These are phyloP conservation scores for Wickerhamiella slavikovae DNA, from an alignment of 805 yeast genomes.

Conservation along the genomic window DNA sequence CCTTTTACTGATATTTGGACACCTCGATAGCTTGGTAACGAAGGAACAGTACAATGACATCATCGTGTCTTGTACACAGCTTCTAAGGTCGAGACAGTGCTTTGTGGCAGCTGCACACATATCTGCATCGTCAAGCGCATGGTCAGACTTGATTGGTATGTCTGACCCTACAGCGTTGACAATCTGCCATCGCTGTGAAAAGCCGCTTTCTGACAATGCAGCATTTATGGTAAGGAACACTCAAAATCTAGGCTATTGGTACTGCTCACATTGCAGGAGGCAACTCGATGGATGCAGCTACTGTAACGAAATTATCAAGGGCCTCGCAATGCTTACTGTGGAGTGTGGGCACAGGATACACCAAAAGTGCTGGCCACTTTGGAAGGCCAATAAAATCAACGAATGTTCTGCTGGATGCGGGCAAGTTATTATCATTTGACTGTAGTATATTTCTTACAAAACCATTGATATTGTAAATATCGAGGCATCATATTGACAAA, in stretches of 20 bases:
- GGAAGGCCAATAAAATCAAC: slow-evolving; percentile 46
- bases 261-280: slow-evolving; percentile 50
- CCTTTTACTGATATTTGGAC: slow-evolving; percentile 7
- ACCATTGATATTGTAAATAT: background rate
- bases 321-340: slow-evolving; percentile 36
- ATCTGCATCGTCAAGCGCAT: slow-evolving; percentile 11
- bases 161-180: slow-evolving; percentile 24
- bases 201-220: slow-evolving; percentile 17
- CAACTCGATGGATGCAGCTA: slow-evolving; percentile 50
- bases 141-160: slow-evolving; percentile 9
- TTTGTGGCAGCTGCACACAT: slow-evolving; percentile 41
- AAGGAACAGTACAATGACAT: slow-evolving; percentile 6
- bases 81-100: slow-evolving; percentile 4
- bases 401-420: slow-evolving; percentile 75
- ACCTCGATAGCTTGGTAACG: slow-evolving; percentile 4
- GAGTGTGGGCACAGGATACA: slow-evolving; percentile 83
- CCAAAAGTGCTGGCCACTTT: slow-evolving; percentile 51
- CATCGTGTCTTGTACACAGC: slow-evolving; percentile 6
- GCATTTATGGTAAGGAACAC: slow-evolving; percentile 14
- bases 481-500: background rate
- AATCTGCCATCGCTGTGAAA: slow-evolving; percentile 20
- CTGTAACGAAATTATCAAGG: slow-evolving; percentile 60
- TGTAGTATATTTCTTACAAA: background rate
- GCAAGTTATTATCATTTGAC: slow-evolving; percentile 2
- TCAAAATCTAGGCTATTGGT: slow-evolving; percentile 52